These are phyloP conservation scores for Suillus spraguei DNA, from an alignment of 768 basidiomycete genomes.

Conservation along the genomic window DNA sequence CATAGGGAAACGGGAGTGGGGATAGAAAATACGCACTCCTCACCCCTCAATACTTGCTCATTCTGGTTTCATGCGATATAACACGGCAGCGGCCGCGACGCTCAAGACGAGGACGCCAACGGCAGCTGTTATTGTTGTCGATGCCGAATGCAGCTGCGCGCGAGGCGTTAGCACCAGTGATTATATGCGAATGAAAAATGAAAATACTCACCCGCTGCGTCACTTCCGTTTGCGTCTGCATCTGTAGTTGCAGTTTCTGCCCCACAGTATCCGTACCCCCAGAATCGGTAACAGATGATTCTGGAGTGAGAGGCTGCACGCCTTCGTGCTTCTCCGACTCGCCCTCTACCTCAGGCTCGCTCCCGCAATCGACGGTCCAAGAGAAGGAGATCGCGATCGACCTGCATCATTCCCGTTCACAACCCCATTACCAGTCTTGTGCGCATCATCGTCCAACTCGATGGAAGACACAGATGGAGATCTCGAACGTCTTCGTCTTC, in stretches of 20 bases:
- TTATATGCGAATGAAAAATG: constrained; percentile 14
- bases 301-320: constrained; percentile 32
- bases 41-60: constrained; percentile 16
- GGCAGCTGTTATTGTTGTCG: constrained; percentile 46
- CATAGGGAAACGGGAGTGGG: not conserved
- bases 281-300: constrained; percentile 32
- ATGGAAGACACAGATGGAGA: constrained; percentile 37
- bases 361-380: constrained; percentile 26
- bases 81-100: constrained; percentile 70
- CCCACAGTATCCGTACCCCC: constrained; percentile 3
- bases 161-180: constrained; percentile 19
- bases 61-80: constrained; percentile 67
- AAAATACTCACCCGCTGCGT: constrained; percentile 33
- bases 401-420: constrained; percentile 16
- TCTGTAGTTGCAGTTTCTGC: not conserved
- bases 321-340: constrained; percentile 19
- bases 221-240: constrained; percentile 15
- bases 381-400: constrained; percentile 32
- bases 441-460: constrained; percentile 34
- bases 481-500: constrained; percentile 45
- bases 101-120: constrained; percentile 66
- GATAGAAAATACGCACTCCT: constrained; percentile 7
- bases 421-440: constrained; percentile 12
- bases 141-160: constrained; percentile 27
- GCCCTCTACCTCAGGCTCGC: constrained; percentile 30